Evolutionary conservation across 2,329 filamentous ascomycete genomes (phyloP).

Genomic region (Fusarium sterilihyphosum): DNA sequence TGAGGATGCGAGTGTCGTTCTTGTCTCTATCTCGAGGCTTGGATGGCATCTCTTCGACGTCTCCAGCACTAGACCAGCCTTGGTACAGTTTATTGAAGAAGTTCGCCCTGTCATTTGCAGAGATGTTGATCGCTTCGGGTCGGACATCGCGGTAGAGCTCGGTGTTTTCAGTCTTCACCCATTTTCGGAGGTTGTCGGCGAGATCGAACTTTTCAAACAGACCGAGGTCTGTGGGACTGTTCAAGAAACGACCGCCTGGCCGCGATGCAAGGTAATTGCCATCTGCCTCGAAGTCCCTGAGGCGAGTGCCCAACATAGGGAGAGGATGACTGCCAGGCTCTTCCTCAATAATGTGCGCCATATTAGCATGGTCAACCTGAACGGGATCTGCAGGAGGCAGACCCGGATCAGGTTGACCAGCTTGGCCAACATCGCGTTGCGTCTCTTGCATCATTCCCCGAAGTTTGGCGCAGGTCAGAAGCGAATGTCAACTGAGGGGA

Average conservation of each 20-base stretch:
- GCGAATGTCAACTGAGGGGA: neutral
- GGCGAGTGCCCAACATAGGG: neutral
- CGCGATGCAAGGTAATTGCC: neutral
- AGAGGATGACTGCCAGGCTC: neutral
- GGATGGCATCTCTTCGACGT: neutral
- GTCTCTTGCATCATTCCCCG: accelerated
- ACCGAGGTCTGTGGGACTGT: neutral
- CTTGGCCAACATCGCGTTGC: neutral
- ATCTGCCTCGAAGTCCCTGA: neutral
- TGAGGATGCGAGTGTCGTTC: neutral
- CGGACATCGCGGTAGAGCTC: neutral
- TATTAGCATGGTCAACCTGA: neutral
- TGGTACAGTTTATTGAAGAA: accelerated
- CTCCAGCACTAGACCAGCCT: neutral
- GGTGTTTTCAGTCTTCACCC: accelerated
- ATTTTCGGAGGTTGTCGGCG: neutral
- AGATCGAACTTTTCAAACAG: neutral
- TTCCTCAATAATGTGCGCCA: accelerated
- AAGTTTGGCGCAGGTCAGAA: neutral
- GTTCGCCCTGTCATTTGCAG: accelerated
- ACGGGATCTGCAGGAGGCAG: neutral
- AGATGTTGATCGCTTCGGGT: accelerated
- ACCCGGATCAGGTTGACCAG: neutral
- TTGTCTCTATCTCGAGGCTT: neutral
- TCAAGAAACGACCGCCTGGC: neutral